Evolutionary conservation across 257 asterid species (phyloP), one percentile per base, ranked within the genome.

Genomic region (Scutellaria baicalensis): DNA sequence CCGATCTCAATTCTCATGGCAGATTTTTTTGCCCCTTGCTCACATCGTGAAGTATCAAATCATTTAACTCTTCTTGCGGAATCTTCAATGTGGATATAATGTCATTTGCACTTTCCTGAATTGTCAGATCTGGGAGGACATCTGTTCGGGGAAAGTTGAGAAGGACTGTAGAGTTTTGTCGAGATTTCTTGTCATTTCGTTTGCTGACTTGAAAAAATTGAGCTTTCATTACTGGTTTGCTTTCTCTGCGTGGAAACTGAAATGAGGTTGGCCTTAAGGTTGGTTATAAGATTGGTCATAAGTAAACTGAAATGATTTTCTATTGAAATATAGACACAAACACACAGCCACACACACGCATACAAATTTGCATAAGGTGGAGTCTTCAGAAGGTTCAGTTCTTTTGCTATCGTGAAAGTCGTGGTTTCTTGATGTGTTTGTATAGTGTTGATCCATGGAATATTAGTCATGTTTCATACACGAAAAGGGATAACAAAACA

Each of bases 141-240:
- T 93, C 76, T 65, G 68, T 66, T 85, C 91, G 1, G 97, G 97
- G 58, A 89, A 89, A 80, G 97, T 78, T 64, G 91, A 85, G 82
- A 86, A 93, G 78, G 85, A 87, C 72, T 68, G 86, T 81, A 76
- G 91, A 40, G 72, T 87, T 74, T 92, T 93, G 70, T 77, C 86
- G 74, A 87, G 99, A 71, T 93, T 93, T 82, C 83, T 93, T 59
- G 84, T 93, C 73, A 75, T 93, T 75, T 89, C 99, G 66, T 93
- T 87, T 87, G 99, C 97, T 1, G 99, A 93, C 88, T 85, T 93
- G 84, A 93, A 93, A 79, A 91, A 87, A 31, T 91, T 96, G 97
- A 84, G 84, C 77, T 93, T 93, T 50, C 83, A 80, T 76, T 93
- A 91, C 76, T 93, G 96, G 97, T 89, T 91, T 89, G 99, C 97